Evolutionary conservation across 2,329 filamentous ascomycete species (phyloP).

Genomic region (Boeremia lycopersici): DNA sequence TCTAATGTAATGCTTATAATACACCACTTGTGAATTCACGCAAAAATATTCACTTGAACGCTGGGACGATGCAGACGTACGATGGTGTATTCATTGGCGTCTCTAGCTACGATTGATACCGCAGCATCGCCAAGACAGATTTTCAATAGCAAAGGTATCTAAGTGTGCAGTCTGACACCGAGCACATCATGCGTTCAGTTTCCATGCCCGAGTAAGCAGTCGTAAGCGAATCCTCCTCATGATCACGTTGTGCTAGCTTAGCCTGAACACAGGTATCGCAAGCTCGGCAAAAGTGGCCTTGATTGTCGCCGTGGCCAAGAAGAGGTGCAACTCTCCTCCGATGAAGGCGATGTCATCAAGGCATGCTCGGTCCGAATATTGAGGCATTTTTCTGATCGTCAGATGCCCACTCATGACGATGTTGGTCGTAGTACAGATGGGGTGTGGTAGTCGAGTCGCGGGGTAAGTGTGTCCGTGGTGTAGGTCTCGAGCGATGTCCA

Average conservation of each 20-base stretch:
- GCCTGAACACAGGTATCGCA: neutral
- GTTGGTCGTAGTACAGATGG: neutral
- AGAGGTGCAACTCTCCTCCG: neutral
- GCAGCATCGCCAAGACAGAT: neutral
- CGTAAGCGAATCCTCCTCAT: neutral
- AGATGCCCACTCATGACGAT: constrained; percentile 10
- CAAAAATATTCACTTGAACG: neutral
- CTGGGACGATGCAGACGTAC: neutral
- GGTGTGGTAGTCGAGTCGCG: neutral
- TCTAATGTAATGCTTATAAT: constrained; percentile 13
- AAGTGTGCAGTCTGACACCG: neutral
- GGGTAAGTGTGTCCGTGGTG: neutral
- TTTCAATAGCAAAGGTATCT: neutral
- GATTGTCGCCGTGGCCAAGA: neutral
- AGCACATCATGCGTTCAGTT: neutral
- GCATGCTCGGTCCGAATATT: neutral
- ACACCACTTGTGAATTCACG: neutral
- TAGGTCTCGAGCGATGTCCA: neutral
- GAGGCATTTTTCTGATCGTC: constrained; percentile 12
- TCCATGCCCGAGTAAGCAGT: neutral
- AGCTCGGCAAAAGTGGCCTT: neutral
- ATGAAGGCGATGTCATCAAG: neutral
- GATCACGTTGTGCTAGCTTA: neutral
- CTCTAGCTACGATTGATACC: neutral
- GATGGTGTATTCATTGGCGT: neutral